Evolutionary conservation across 805 yeast genomes (phyloP).

Genomic region (Metschnikowia lachancei): DNA sequence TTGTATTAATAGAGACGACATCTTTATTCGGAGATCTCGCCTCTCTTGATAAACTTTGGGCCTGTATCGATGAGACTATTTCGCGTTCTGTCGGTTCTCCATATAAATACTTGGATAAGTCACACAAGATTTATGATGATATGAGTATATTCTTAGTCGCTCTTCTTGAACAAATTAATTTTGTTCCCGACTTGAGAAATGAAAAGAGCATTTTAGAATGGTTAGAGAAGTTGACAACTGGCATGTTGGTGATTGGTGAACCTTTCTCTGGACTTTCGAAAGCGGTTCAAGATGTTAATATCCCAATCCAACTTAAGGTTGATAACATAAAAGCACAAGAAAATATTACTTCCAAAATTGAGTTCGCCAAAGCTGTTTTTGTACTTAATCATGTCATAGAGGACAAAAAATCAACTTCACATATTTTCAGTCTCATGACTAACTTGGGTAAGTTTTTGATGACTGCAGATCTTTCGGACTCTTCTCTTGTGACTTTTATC

Average conservation of each 20-base stretch:
- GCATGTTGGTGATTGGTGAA: conserved; percentile 59
- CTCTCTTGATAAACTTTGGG: conserved; percentile 46
- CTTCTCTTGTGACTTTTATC: conserved; percentile 16
- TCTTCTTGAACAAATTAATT: conserved; percentile 66
- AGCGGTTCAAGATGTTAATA: conserved; percentile 14
- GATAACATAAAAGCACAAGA: conserved; percentile 4
- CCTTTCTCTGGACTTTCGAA: conserved; percentile 30
- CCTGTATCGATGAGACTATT: conserved; percentile 70
- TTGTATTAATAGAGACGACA: conserved; percentile 53
- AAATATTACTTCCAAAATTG: conserved; percentile 38
- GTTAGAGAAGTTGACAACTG: conserved; percentile 49
- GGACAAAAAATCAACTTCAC: conserved; percentile 22
- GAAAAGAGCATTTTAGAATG: conserved; percentile 36
- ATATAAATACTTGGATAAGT: conserved; percentile 73
- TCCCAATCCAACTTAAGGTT: conserved; percentile 5
- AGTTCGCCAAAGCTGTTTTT: conserved; percentile 44
- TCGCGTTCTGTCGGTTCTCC: conserved; percentile 72
- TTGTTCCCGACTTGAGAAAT: conserved; percentile 33
- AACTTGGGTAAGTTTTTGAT: conserved; percentile 42
- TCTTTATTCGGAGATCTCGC: conserved; percentile 7
- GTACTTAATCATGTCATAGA: conserved; percentile 35
- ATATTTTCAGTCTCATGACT: conserved; percentile 39
- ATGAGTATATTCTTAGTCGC: conserved; percentile 37
- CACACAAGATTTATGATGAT: conserved; percentile 30
- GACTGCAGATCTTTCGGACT: conserved; percentile 14